Evolutionary conservation across 257 asterid genomes (phyloP), one percentile per base, ranked within the genome.

Genomic region (Henckelia pumila): DNA sequence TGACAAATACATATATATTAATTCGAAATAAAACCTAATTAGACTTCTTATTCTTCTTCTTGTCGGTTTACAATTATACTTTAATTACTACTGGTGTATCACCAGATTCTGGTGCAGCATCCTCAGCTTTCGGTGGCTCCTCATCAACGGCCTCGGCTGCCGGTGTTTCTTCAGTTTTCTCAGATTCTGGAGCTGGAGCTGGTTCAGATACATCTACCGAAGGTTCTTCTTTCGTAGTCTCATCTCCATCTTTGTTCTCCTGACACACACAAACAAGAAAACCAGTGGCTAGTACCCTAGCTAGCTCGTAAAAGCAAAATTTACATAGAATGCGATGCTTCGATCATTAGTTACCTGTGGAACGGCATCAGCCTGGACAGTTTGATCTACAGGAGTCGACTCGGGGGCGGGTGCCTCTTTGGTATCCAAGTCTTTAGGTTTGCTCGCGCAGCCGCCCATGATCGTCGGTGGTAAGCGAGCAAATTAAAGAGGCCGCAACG

Each of bases 361-460:
- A 60, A 62, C 67, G n/a, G 76, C 28, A 59, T 71, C 76, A 8
- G 55, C 75, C 78, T 81, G 87, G 55, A 74, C 76, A 63, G 74
- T 78, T 56, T 74, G 77, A 1, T 44, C 67, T 2, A 28, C 67
- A 2, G 65, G 1, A 71, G 68, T 59, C 73, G n/a, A n/a, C n/a
- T 73, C 68, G 11, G 85, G 82, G 59, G 79, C 81, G 1, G 83
- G 86, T 4, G 70, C 77, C 52, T 74, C 56, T 29, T 79, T 73
- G 35, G 32, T 29, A 22, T 78, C 87, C 82, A 87, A 80, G 71
- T 78, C 89, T 82, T 79, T 84, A 0, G 95, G 95, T 84, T 69
- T 89, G 86, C 89, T 89, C 69, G 89, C 95, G 66, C 97, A 89
- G 87, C 89, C 97, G 76, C 97, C 97, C 97, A 89, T 87, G 73